Evolutionary conservation across 1,284 basidiomycete genomes (phyloP).

Genomic region (Hypsizygus ulmarius): DNA sequence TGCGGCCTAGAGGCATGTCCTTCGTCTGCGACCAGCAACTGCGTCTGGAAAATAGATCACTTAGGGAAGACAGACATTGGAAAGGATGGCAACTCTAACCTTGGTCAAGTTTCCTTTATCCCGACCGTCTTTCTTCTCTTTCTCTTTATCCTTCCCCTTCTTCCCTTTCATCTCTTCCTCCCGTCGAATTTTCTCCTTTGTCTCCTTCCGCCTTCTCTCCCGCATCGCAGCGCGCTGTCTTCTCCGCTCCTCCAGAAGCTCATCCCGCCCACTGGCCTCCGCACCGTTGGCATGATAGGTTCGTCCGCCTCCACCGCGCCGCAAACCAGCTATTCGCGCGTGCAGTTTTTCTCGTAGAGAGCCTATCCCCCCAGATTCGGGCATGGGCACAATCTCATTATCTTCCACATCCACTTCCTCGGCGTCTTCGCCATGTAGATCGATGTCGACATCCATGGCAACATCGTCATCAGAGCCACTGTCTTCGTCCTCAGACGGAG

Average conservation of each 20-base stretch:
- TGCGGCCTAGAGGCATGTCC: conserved; percentile 26
- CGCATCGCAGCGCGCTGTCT: conserved; percentile 76
- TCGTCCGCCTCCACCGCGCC: conserved; percentile 39
- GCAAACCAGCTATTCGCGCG: conserved; percentile 70
- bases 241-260: conserved; percentile 77
- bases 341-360: conserved; percentile 79
- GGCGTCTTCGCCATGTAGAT: conserved; percentile 22
- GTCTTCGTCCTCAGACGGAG: conserved; percentile 33
- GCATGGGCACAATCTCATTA: conserved; percentile 60
- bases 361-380: conserved; percentile 62
- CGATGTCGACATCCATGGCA: conserved; percentile 31
- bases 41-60: conserved; percentile 45
- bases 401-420: conserved; percentile 25
- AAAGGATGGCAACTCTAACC: conserved; percentile 32
- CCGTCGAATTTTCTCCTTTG: conserved; percentile 71
- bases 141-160: conserved; percentile 40
- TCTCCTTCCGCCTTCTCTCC: conserved; percentile 80
- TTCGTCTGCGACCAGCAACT: conserved; percentile 68
- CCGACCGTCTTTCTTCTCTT: conserved; percentile 36
- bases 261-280: conserved; percentile 69
- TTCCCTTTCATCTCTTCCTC: conserved; percentile 56
- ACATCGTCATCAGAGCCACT: conserved; percentile 37
- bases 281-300: conserved; percentile 24
- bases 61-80: conserved; percentile 2
- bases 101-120: conserved; percentile 48